phyloP scores from a whole-genome alignment of 31 red algal genomes.

The Bonnemaisonia californica region DNA sequence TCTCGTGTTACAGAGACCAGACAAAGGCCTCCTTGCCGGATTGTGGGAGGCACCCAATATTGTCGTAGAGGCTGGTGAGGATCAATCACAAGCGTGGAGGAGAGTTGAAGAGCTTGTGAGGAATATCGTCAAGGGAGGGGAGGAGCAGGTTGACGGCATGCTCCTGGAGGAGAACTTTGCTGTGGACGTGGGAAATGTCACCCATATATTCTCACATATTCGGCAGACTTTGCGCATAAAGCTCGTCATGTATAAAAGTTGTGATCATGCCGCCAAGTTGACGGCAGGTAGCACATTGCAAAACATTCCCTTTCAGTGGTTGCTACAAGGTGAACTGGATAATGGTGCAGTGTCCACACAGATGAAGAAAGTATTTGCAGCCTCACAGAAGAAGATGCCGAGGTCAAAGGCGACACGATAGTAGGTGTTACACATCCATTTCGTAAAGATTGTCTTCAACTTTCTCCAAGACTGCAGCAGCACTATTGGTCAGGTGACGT shows the following conservation, averaged over 20 bases:
- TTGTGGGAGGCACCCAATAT: slow-evolving; percentile 88
- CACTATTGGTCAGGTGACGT: not conserved
- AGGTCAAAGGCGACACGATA: not conserved
- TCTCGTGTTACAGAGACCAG: slow-evolving; percentile 56
- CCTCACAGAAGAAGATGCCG: slow-evolving; percentile 31
- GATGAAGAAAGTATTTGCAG: slow-evolving; percentile 89
- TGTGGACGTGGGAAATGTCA: slow-evolving; percentile 45
- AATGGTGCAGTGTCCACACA: slow-evolving; percentile 75
- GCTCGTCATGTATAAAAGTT: slow-evolving; percentile 4
- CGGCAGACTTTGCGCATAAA: slow-evolving; percentile 73
- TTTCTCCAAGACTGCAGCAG: not conserved
- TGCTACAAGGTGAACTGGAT: slow-evolving; percentile 37
- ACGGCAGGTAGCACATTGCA: not conserved
- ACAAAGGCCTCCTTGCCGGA: slow-evolving; percentile 69
- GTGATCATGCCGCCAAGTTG: not conserved
- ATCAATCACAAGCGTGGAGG: not conserved
- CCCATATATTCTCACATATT: slow-evolving; percentile 96
- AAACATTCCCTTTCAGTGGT: slow-evolving; percentile 58
- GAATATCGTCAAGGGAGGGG: slow-evolving; percentile 13
- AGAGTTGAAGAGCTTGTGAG: slow-evolving; percentile 7
- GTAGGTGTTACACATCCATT: not conserved
- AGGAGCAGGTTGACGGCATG: not conserved
- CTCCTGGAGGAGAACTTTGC: not conserved
- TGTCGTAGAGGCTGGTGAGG: slow-evolving; percentile 30
- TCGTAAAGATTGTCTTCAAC: not conserved